phyloP scores from a whole-genome alignment of 768 basidiomycete genomes.

The Paxillus ammoniavirescens region DNA sequence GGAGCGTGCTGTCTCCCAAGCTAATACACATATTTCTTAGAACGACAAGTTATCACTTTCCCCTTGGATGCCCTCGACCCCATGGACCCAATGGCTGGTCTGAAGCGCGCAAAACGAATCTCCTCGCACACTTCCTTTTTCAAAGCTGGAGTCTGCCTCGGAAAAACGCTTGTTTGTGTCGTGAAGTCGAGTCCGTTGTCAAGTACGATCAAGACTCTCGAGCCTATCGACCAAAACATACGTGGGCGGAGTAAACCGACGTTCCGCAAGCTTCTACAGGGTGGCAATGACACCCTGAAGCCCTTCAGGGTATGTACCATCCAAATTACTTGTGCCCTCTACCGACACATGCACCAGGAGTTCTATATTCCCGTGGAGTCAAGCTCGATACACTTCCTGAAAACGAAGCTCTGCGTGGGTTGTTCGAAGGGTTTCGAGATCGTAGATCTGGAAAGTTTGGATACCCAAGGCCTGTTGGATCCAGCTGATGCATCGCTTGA shows the following conservation, averaged over 20 bases:
- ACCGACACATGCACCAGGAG: conserved; percentile 52
- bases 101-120: conserved; percentile 93
- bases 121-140: conserved; percentile 97
- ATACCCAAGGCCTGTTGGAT: conserved; percentile 94
- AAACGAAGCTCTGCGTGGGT: conserved; percentile 95
- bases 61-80: conserved; percentile 91
- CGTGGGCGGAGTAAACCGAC: conserved; percentile 82
- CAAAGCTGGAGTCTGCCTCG: conserved; percentile 92
- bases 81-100: conserved; percentile 83
- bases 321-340: neutral
- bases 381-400: conserved; percentile 94
- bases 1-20: neutral
- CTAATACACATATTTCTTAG: conserved; percentile 38
- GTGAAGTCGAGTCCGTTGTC: conserved; percentile 95
- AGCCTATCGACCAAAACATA: conserved; percentile 89
- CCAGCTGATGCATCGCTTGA: conserved; percentile 89
- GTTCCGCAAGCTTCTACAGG: conserved; percentile 93
- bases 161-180: conserved; percentile 89
- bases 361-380: conserved; percentile 99
- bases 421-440: conserved; percentile 98
- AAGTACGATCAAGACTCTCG: conserved; percentile 96
- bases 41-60: conserved; percentile 95
- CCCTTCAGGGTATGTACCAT: conserved; percentile 70
- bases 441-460: conserved; percentile 94
- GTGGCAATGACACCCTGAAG: conserved; percentile 91